Conservation (phyloP, 805 yeast genomes). For the Candida broadrunensis region DNA sequence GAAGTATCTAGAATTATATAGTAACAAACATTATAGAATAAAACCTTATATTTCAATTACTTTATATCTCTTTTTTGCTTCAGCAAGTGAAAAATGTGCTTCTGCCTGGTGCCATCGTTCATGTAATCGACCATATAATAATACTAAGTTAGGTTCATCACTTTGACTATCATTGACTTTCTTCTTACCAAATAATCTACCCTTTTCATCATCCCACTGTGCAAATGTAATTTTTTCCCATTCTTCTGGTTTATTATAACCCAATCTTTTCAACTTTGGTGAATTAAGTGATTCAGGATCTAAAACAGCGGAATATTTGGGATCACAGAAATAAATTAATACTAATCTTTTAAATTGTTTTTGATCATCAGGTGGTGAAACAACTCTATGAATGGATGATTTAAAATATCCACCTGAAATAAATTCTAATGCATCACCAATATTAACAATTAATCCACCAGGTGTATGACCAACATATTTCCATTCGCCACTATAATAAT, state of each 20-base stretch:
- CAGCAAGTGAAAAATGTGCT: constrained; percentile 16
- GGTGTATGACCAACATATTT: constrained; percentile 24
- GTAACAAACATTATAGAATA: neutral
- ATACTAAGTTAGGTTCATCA: constrained; percentile 33
- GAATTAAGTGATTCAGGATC: constrained; percentile 20
- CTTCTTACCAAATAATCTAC: constrained; percentile 39
- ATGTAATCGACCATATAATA: constrained; percentile 33
- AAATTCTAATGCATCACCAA: constrained; percentile 25
- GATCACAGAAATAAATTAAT: constrained; percentile 20
- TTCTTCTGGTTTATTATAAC: constrained; percentile 15
- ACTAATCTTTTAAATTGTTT: constrained; percentile 16
- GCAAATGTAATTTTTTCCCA: constrained; percentile 23
- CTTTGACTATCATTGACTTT: constrained; percentile 27
- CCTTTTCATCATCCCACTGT: constrained; percentile 40
- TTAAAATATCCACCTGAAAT: constrained; percentile 24
- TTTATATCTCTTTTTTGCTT: constrained; percentile 18
- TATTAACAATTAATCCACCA: constrained; percentile 21
- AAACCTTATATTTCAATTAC: constrained; percentile 10
- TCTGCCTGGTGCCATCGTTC: constrained; percentile 41
- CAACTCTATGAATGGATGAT: constrained; percentile 20
- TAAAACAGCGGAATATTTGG: constrained; percentile 12
- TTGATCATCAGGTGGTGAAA: constrained; percentile 21
- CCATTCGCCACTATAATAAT: constrained; percentile 23
- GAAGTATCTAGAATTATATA: constrained; percentile 7
- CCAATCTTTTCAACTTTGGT: constrained; percentile 16